Conservation (phyloP, 306 rosid genomes). For the Clitoria ternatea region DNA sequence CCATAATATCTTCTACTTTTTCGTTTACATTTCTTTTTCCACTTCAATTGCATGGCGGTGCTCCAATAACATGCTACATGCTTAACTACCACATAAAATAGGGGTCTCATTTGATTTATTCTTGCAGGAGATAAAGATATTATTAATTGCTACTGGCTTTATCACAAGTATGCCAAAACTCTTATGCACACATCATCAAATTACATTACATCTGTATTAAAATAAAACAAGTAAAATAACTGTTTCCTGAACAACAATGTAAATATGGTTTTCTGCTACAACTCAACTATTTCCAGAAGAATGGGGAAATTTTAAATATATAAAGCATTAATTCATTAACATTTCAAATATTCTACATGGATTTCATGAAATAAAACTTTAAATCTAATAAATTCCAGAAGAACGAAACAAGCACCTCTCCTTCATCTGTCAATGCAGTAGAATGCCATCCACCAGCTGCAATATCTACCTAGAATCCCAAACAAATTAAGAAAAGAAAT, state of each 20-base stretch:
- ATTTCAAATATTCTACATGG: not conserved
- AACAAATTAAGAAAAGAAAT: slow-evolving; percentile 1
- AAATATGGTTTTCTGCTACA: not conserved
- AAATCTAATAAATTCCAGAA: slow-evolving; percentile 17
- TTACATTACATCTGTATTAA: not conserved
- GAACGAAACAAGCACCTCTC: slow-evolving; percentile 64
- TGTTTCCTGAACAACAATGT: not conserved
- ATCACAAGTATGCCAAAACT: not conserved
- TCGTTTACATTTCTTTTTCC: not conserved
- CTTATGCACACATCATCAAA: not conserved
- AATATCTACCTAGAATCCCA: slow-evolving; percentile 70
- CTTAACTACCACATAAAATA: not conserved
- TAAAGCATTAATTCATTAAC: not conserved
- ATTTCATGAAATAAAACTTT: slow-evolving; percentile 11
- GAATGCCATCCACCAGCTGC: slow-evolving; percentile 99
- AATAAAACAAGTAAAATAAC: not conserved
- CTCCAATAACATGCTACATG: not conserved
- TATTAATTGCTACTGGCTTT: not conserved
- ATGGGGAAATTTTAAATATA: not conserved
- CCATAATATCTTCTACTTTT: not conserved
- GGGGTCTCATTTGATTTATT: not conserved
- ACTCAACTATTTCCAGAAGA: not conserved
- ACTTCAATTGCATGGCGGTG: not conserved
- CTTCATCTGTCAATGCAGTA: slow-evolving; percentile 78
- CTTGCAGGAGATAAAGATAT: slow-evolving; percentile 2